Base-by-base conservation (phyloP, 805 yeast genomes). In the Metschnikowia henanensis region DNA sequence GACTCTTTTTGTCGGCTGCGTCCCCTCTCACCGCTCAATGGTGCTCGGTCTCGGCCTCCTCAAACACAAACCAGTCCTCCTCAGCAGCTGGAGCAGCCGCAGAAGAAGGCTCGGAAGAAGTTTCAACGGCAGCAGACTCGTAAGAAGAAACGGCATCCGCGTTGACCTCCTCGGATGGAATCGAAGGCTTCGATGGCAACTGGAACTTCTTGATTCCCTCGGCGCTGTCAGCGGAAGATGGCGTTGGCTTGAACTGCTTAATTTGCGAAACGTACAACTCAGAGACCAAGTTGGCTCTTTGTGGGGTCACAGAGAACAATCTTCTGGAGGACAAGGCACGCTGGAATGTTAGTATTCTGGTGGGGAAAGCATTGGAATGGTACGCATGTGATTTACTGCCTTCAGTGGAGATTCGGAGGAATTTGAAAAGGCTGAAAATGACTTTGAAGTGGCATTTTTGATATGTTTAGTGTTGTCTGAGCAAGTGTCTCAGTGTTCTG, bases 201-300 rank as follows among this genome's bases (percentile, higher is more conserved):
- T 75, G 68, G 94, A 96, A 94, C 58, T 86, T 80, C 71, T 84
- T 82, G 56, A 90, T 92, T 53, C 84, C 77, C 52, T 83, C 89
- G 50, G 92, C 84, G 56, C 87, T 95, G 54, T 79, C 74, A 47
- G 86, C 80, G 46, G 85, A 70, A 43, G 84, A 64, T 49, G 89
- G 81, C 47, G 84, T 79, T 64, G 96, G 91, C 77, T 90, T 89
- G 82, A 87, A 91, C 50, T 81, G 80, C 75, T 84, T 87, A 70
- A 94, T 75, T 70, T 91, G 96, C 66, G 79, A 81, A 62, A 92
- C 72, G 76, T 91, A 91, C 57, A 91, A 79, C 56, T 91, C 96
- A 66, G 87, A 79, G 62, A 91, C 68, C 64, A 86, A 74, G 77
- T 91, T 79, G 56, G 55, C 56, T 64, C 71, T 68, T 59, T 65